Base-by-base conservation (phyloP, 106 monocot species). In the Allium fistulosum region DNA sequence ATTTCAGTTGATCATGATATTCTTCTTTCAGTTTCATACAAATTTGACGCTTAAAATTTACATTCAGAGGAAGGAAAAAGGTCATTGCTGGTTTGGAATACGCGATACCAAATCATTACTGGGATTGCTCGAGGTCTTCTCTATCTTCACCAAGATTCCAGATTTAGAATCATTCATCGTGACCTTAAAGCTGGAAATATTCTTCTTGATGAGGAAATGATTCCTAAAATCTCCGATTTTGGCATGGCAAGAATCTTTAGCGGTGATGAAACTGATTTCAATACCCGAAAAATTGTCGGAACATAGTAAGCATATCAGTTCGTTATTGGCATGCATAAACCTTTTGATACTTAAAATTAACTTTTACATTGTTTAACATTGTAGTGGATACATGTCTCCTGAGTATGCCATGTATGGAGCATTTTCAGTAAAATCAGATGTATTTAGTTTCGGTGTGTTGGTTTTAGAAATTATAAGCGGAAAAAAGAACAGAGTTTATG, bases 141-240 rank as follows among this genome's bases (percentile, higher is more conserved):
- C 14, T 72, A 72, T 27, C 62, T 72, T 9, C 62, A 72, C 46
- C 53, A 72, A 72, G 72, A 72, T 9, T 72, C 72, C n/a, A 62
- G 18, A 12, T 8, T 63, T 15, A 72, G 47, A 13, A 53, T 53
- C 8, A 63, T 72, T 16, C 72, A 72, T 46, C 62, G 72, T 2
- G 72, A 72, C 53, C 28, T 72, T 10, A 72, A 72, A 72, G 72
- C 72, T 15, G 56, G 72, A 37, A 72, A 72, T 18, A 55, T 72
- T 4, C 55, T 72, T 52, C 56, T 72, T 10, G 72, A 62, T 17
- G 12, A 13, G n/a, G 46, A 72, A 9, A 64, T 72, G 72, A 63
- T 37, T 11, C 63, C 62, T 53, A 72, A 62, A 72, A 72, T 72
- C 56, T 62, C 72, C 11, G 72, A 72, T 18, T 72, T 72, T 56